A percentile compares a stretch with the other conserved stretches of the same genome.
These are phyloP conservation scores for Neocatenulostroma microsporum DNA, from an alignment of 2,329 filamentous ascomycete species.

Conservation along the genomic window DNA sequence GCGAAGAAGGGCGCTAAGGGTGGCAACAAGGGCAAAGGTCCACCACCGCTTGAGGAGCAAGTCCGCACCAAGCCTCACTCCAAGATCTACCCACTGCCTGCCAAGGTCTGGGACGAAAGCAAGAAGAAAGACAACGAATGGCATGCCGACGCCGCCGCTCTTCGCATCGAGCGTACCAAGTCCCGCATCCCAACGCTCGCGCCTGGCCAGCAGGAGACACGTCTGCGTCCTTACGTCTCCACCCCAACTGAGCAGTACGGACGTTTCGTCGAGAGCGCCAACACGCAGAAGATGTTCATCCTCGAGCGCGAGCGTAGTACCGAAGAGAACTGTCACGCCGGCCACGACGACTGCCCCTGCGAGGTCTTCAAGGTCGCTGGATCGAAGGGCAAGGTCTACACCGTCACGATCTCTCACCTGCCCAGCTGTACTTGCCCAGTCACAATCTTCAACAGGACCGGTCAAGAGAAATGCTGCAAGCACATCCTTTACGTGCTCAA, in stretches of 20 bases:
- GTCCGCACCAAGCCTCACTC: not conserved
- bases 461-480: slow-evolving; percentile 50
- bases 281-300: slow-evolving; percentile 44
- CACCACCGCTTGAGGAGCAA: slow-evolving; percentile 2
- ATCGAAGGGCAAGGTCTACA: slow-evolving; percentile 56
- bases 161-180: slow-evolving; percentile 7
- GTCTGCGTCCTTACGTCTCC: slow-evolving; percentile 14
- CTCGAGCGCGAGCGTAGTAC: slow-evolving; percentile 42
- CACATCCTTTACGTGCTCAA: slow-evolving; percentile 55
- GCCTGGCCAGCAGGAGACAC: slow-evolving; percentile 15
- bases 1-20: not conserved
- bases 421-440: slow-evolving; percentile 31
- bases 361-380: slow-evolving; percentile 53
- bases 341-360: slow-evolving; percentile 39
- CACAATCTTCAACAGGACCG: slow-evolving; percentile 20
- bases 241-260: slow-evolving; percentile 3
- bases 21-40: not conserved
- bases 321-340: slow-evolving; percentile 41
- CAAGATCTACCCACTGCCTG: slow-evolving; percentile 1
- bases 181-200: slow-evolving; percentile 7
- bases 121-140: slow-evolving; percentile 10
- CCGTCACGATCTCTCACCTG: slow-evolving; percentile 43
- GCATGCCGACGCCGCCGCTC: slow-evolving; percentile 12
- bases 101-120: not conserved
- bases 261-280: slow-evolving; percentile 11